A percentile compares a stretch with the other conserved stretches of the same genome.
Evolutionary conservation across 2,329 filamentous ascomycete species (phyloP).

Genomic region (Trichoderma atroviride): DNA sequence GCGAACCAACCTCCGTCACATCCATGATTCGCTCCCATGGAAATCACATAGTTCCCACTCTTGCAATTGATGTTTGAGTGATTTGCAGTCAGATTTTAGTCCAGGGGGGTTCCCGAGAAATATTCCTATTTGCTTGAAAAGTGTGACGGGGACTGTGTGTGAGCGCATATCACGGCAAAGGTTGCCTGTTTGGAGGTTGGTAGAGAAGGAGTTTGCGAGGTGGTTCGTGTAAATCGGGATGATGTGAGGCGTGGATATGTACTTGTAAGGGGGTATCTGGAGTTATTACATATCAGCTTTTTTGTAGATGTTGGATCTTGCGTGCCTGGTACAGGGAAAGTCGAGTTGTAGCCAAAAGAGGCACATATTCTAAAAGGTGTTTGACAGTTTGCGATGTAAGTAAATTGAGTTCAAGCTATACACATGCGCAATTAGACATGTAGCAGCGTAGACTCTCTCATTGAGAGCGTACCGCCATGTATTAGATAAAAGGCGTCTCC

Average conservation of each 20-base stretch:
- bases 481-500: not conserved
- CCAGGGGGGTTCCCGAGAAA: not conserved
- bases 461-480: not conserved
- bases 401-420: not conserved
- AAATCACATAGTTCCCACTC: not conserved
- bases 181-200: not conserved
- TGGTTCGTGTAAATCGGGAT: too few species aligned
- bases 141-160: not conserved
- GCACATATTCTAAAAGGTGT: not conserved
- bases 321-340: not conserved
- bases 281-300: not conserved
- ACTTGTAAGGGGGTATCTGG: not conserved
- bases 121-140: not conserved
- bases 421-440: not conserved
- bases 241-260: not conserved
- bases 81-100: conserved; percentile 14
- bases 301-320: not conserved
- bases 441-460: not conserved
- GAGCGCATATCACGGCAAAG: not conserved
- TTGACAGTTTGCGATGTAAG: not conserved
- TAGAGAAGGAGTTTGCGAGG: conserved; percentile 12
- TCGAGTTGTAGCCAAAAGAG: not conserved
- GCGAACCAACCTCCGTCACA: not conserved
- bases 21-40: not conserved
- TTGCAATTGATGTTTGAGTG: not conserved